Evolutionary conservation across 805 yeast species (phyloP).

Genomic region (Candida hungchunana): DNA sequence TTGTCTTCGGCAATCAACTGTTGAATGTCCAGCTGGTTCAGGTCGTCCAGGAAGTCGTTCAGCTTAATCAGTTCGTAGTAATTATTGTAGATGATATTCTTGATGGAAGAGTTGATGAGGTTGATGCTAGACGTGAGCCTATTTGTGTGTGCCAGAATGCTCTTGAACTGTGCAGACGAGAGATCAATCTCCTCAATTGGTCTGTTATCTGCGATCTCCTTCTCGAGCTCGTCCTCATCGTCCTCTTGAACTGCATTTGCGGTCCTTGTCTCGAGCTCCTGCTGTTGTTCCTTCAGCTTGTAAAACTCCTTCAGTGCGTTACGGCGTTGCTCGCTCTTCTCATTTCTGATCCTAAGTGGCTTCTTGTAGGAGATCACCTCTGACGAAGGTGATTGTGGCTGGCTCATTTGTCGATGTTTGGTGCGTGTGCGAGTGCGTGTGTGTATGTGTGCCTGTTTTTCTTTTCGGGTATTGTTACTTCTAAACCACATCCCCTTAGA

Average conservation of each 20-base stretch:
- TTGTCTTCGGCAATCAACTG: conserved; percentile 3
- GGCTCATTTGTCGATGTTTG: conserved; percentile 2
- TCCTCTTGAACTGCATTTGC: conserved; percentile 8
- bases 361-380: conserved; percentile 23
- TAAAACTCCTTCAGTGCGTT: conserved; percentile 41
- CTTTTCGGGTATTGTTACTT: too few species aligned
- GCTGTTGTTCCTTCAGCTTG: conserved; percentile 31
- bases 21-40: conserved; percentile 26
- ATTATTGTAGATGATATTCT: conserved; percentile 69
- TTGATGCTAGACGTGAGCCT: conserved; percentile 42
- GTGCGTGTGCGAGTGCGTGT: too few species aligned
- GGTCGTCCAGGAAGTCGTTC: conserved; percentile 46
- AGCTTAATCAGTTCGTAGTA: conserved; percentile 70
- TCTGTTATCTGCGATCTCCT: conserved; percentile 22
- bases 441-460: too few species aligned
- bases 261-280: conserved; percentile 9
- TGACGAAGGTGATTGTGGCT: conserved; percentile 2
- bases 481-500: neutral
- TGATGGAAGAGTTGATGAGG: conserved; percentile 55
- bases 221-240: conserved; percentile 27
- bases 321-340: conserved; percentile 30
- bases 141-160: conserved; percentile 34
- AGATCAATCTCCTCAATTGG: conserved; percentile 27
- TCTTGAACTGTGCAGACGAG: conserved; percentile 26
- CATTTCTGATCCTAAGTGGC: conserved; percentile 21